phyloP scores from a whole-genome alignment of 2,329 filamentous ascomycete genomes.

The Waltergamsia citrina region DNA sequence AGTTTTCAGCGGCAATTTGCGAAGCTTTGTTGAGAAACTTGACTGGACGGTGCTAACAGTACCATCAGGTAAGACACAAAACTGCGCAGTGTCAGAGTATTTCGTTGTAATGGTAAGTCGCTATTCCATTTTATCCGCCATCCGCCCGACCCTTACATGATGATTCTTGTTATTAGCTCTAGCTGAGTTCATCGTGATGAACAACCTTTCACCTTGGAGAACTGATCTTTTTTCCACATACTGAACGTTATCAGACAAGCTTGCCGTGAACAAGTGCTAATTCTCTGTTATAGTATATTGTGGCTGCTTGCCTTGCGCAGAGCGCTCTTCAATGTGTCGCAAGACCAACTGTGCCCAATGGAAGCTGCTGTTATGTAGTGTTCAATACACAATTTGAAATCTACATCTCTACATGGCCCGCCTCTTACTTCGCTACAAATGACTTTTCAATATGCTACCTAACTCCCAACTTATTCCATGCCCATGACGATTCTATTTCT shows the following conservation, averaged over 20 bases:
- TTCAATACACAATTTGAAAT: too few relatives aligned
- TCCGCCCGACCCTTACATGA: constrained; percentile 28
- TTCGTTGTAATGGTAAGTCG: constrained; percentile 7
- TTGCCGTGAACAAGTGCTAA: neutral
- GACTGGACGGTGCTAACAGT: neutral
- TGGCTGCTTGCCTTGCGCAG: too few relatives aligned
- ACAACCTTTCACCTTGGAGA: constrained; percentile 51
- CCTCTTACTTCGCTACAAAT: too few relatives aligned
- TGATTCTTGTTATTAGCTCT: constrained; percentile 39
- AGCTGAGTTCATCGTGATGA: constrained; percentile 49
- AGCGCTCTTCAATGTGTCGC: too few relatives aligned
- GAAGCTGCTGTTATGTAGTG: too few relatives aligned
- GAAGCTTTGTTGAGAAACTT: neutral
- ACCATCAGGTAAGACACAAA: constrained; percentile 1
- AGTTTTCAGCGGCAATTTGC: neutral
- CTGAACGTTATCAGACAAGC: neutral
- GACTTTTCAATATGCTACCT: too few relatives aligned
- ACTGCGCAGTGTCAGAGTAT: neutral
- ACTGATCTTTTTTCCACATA: constrained; percentile 30
- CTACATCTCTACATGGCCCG: too few relatives aligned
- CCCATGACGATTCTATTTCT: constrained; percentile 24
- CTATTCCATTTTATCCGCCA: neutral
- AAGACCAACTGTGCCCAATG: too few relatives aligned
- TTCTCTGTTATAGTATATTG: neutral
- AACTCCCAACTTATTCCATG: too few relatives aligned